Evolutionary conservation across 257 asterid genomes (phyloP).

Genomic region (Jacaranda mimosifolia): DNA sequence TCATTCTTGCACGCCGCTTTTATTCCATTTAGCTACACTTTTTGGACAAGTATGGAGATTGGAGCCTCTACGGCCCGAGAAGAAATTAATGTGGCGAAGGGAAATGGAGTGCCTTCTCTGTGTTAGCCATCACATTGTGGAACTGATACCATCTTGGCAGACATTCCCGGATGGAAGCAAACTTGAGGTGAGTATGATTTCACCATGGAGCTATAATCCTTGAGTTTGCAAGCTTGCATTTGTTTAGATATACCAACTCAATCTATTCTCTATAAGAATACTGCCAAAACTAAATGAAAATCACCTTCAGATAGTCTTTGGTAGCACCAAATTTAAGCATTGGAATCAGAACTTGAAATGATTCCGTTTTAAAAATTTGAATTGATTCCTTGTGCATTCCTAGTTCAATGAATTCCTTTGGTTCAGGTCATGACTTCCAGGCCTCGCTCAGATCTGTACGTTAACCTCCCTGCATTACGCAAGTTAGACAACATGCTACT

Average conservation of each 20-base stretch:
- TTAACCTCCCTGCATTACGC: slow-evolving; percentile 85
- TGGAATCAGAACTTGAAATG: too few species aligned
- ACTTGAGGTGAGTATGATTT: slow-evolving; percentile 67
- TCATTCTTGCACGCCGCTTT: background rate
- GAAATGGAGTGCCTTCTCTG: slow-evolving; percentile 87
- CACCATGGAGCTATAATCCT: background rate
- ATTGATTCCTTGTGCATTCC: background rate
- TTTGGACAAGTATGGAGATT: slow-evolving; percentile 93
- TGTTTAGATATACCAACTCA: background rate
- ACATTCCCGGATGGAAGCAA: slow-evolving; percentile 84
- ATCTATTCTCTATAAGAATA: background rate
- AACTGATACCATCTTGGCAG: slow-evolving; percentile 77
- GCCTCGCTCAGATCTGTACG: slow-evolving; percentile 71
- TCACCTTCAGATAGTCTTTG: too few species aligned
- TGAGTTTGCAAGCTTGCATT: background rate
- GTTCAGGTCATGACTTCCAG: slow-evolving; percentile 80
- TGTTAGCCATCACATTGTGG: slow-evolving; percentile 86
- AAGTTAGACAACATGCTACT: slow-evolving; percentile 86
- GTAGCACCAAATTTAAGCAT: too few species aligned
- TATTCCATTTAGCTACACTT: slow-evolving; percentile 62
- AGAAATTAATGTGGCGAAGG: slow-evolving; percentile 81
- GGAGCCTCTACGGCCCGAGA: slow-evolving; percentile 69
- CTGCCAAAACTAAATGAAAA: background rate
- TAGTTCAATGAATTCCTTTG: background rate
- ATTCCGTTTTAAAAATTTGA: too few species aligned